Base-by-base conservation (phyloP, 192 early-diverging fungal species). In the Backusella liffmaniae region DNA sequence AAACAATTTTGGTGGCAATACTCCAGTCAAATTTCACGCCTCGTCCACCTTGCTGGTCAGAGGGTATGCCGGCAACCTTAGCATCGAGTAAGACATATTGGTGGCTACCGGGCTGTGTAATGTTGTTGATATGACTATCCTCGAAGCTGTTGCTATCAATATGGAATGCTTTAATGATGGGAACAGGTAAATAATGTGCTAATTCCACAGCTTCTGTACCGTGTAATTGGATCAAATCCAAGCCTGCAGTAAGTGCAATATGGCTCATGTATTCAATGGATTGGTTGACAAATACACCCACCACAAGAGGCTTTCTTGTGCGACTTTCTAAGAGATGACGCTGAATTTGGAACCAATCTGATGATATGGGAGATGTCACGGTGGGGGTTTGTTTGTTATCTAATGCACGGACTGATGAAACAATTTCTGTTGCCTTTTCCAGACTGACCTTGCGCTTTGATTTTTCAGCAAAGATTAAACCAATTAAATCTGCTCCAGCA, bases 211-310 rank as follows among this genome's bases (percentile, higher is more conserved):
- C 80, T 83, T 97, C 97, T 36, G 86, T 80, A 1, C 96, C 95
- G 83, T 99, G 98, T 69, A 99, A 86, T 87, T 99, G 98, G 21
- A 98, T 92, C 39, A 98, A 65, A 80, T 99, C 97, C 23, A 99
- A 85, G 21, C 91, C 90, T 26, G 92, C 87, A 21, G 77, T 77
- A 21, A 83, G 75, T 4, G 90, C 91, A 7, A 92, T 86, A 1
- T 80, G 74, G 30, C 88, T 88, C 73, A 99, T 96, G 70, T 95
- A 82, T 59, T 92, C 92, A 26, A 94, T 73, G 1, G 90, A 74
- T 53, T 96, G 94, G 79, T 97, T 94, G 75, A 89, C 89, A 82
- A 99, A 99, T 10, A 99, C 97, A 5, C 98, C 98, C 1, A 96
- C 94, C 16, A 97, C 80, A 67, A 96, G 83, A 23, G 98, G 98